Percentiles rank a stretch among this genome's conserved stretches.
Evolutionary conservation across 2,329 filamentous ascomycete genomes (phyloP).

Genomic region (Chaetothyriales sp.): DNA sequence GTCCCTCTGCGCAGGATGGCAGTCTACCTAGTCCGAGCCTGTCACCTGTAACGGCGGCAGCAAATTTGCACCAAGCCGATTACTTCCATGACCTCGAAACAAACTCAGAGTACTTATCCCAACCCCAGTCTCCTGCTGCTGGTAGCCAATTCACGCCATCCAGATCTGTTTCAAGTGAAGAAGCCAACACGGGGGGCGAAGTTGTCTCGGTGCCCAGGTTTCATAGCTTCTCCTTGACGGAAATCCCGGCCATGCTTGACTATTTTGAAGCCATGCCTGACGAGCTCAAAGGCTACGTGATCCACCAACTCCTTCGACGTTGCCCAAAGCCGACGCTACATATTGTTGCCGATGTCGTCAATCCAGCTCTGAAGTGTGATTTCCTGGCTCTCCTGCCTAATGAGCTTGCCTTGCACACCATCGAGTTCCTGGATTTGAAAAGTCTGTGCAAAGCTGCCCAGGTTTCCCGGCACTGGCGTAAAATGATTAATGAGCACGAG

Average conservation of each 20-base stretch:
- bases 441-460: conserved; percentile 83
- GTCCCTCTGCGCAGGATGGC: conserved; percentile 62
- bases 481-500: conserved; percentile 81
- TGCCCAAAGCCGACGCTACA: conserved; percentile 80
- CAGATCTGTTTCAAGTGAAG: neutral
- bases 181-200: conserved; percentile 3
- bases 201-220: conserved; percentile 2
- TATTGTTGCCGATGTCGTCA: conserved; percentile 78
- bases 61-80: conserved; percentile 35
- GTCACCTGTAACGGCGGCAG: conserved; percentile 74
- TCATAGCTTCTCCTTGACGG: conserved; percentile 41
- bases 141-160: conserved; percentile 1
- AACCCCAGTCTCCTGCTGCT: conserved; percentile 13
- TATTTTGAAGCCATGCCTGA: conserved; percentile 82
- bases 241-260: conserved; percentile 74
- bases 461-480: conserved; percentile 87
- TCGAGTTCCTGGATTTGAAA: conserved; percentile 69
- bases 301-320: conserved; percentile 84
- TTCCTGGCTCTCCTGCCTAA: conserved; percentile 71
- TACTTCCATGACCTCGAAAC: conserved; percentile 32
- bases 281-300: conserved; percentile 86
- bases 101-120: conserved; percentile 25
- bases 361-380: conserved; percentile 86
- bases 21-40: conserved; percentile 88
- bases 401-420: conserved; percentile 74